Conservation (phyloP, 2,329 filamentous ascomycete genomes). For the Colletotrichum kahawae region DNA sequence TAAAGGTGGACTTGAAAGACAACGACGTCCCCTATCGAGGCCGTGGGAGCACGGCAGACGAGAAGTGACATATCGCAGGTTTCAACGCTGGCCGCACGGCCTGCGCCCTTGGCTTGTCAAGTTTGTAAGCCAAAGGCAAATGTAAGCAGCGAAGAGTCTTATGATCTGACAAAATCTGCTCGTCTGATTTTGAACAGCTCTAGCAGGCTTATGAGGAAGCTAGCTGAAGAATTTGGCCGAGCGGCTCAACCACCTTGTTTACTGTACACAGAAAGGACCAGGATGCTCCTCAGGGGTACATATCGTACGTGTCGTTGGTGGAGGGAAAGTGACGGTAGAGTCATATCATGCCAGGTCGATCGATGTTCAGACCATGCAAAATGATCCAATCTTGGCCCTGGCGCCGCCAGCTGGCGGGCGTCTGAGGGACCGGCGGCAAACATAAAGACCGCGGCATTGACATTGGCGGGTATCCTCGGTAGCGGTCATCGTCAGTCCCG, state of each 20-base stretch:
- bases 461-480: slow-evolving; percentile 13
- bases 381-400: slow-evolving; percentile 8
- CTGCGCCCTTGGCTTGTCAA: neutral
- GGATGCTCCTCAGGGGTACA: neutral
- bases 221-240: neutral
- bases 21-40: neutral
- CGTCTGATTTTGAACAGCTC: neutral
- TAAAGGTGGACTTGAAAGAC: slow-evolving; percentile 1
- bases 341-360: slow-evolving; percentile 12
- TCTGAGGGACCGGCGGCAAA: neutral
- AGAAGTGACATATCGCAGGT: neutral
- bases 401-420: neutral
- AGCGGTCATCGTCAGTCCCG: neutral
- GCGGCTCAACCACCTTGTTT: neutral
- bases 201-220: neutral
- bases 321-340: slow-evolving; percentile 5
- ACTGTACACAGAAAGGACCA: neutral
- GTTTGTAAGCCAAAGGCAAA: neutral
- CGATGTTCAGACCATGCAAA: neutral
- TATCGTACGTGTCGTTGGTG: neutral
- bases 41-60: neutral
- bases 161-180: slow-evolving; percentile 7
- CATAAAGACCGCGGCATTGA: slow-evolving; percentile 8
- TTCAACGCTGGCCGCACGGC: neutral
- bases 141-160: neutral